A percentile compares a stretch with the other conserved stretches of the same genome.
Conservation (phyloP, 768 basidiomycete species). For the Pleurotus pulmonarius region DNA sequence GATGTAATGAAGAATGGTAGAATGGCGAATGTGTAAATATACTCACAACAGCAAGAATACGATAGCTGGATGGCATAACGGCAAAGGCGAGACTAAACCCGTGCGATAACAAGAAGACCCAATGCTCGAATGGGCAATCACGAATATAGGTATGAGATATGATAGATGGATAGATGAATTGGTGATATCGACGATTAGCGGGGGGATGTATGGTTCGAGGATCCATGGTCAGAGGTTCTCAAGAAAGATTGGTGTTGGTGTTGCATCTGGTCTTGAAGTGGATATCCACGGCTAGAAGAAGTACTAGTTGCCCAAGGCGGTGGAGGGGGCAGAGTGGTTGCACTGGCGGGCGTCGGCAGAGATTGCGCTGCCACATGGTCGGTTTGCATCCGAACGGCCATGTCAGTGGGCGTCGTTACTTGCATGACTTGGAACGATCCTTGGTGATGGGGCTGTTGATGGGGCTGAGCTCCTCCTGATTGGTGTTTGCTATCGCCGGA, state of each 20-base stretch:
- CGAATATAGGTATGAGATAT: not conserved
- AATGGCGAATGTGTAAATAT: too few species aligned
- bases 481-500: conserved; percentile 21
- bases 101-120: too few species aligned
- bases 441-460: conserved; percentile 38
- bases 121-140: not conserved
- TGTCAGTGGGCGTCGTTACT: conserved; percentile 17
- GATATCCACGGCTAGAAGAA: conserved; percentile 18
- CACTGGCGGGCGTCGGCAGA: conserved; percentile 7
- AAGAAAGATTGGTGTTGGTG: conserved; percentile 45
- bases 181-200: conserved; percentile 9
- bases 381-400: conserved; percentile 2
- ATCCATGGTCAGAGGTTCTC: conserved; percentile 33
- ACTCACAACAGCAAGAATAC: too few species aligned
- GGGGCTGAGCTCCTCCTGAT: conserved; percentile 16
- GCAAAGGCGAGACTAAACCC: too few species aligned
- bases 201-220: conserved; percentile 18
- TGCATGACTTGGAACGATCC: conserved; percentile 54
- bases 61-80: too few species aligned
- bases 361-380: not conserved
- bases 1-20: too few species aligned
- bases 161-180: not conserved
- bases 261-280: conserved; percentile 14
- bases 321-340: conserved; percentile 14
- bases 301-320: conserved; percentile 18